These are phyloP conservation scores for Trametes elegans DNA, from an alignment of 768 basidiomycete genomes.

Conservation along the genomic window DNA sequence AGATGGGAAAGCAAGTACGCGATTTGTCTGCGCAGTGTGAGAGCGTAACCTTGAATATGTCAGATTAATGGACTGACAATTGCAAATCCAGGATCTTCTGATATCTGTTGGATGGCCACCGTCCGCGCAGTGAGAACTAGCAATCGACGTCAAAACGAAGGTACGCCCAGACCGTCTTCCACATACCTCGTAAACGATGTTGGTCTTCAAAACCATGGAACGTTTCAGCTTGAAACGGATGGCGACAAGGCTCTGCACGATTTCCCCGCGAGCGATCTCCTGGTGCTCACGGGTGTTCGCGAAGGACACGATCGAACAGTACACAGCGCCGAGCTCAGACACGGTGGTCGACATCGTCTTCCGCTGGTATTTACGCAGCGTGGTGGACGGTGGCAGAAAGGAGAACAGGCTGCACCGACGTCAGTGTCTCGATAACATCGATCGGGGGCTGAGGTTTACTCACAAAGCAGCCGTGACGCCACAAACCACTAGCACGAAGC, in stretches of 20 bases:
- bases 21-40: slow-evolving; percentile 48
- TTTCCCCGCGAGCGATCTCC: slow-evolving; percentile 49
- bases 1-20: slow-evolving; percentile 70
- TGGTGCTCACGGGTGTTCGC: slow-evolving; percentile 50
- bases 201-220: slow-evolving; percentile 51
- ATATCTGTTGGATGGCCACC: slow-evolving; percentile 81
- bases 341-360: slow-evolving; percentile 65
- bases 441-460: slow-evolving; percentile 29
- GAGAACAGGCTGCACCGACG: slow-evolving; percentile 52
- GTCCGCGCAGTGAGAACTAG: slow-evolving; percentile 72
- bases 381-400: slow-evolving; percentile 71
- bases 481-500: slow-evolving; percentile 65
- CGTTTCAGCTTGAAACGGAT: slow-evolving; percentile 72
- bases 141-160: background rate
- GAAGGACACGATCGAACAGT: slow-evolving; percentile 75
- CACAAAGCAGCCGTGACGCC: slow-evolving; percentile 82
- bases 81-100: slow-evolving; percentile 66
- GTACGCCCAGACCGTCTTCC: background rate
- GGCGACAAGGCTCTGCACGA: slow-evolving; percentile 67
- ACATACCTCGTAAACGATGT: slow-evolving; percentile 66
- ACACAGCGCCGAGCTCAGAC: slow-evolving; percentile 63
- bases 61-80: slow-evolving; percentile 42
- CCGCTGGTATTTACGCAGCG: slow-evolving; percentile 73
- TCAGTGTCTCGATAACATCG: slow-evolving; percentile 9
- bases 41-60: background rate